Base-by-base conservation (phyloP, 2,329 filamentous ascomycete genomes). In the Aspergillus terreus region DNA sequence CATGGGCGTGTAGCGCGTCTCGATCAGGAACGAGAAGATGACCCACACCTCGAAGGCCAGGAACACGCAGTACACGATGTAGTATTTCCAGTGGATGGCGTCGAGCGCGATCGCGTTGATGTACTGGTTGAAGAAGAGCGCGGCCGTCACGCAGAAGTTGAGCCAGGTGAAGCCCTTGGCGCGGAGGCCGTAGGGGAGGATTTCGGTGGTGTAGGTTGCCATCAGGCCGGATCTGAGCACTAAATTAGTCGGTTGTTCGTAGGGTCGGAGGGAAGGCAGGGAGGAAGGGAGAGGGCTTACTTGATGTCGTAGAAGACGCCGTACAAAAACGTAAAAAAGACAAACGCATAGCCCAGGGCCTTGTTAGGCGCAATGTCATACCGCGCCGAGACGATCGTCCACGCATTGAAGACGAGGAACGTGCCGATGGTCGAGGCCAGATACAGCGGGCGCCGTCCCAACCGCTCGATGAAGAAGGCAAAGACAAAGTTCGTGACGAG, bases 101-200 rank as follows among this genome's bases (percentile, higher is more conserved):
- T 63, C 59, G 4, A 68, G 57, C 4, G 61, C 66, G 47, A 67
- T 58, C 0, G 58, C 44, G 19, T 63, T 61, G 19, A 63, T 50
- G 33, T 55, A 63, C 23, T 53, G 50, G 52, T 67, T 68, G 59
- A 69, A 67, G 54, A 66, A 64, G 33, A 57, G 50, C 14, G 53
- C 53, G 4, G 35, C 50, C 33, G 60, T 58, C 45, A 61, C 56
- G 43, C 56, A 59, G 23, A 65, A 53, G 51, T 63, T 59, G 55
- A 65, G 55, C 55, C 61, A 58, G n/a, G 58, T 63, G 38, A 76
- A 62, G 44, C 74, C 75, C 63, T 76, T 76, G 51, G 72, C 71
- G 54, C 75, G 72, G 49, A 77, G 69, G 55, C 68, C 68, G 68
- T 71, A 77, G 6, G 73, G 73, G 53, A 76, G 58, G 54, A 78